Conservation (phyloP, 768 basidiomycete genomes). For the Termitomyces sp. region DNA sequence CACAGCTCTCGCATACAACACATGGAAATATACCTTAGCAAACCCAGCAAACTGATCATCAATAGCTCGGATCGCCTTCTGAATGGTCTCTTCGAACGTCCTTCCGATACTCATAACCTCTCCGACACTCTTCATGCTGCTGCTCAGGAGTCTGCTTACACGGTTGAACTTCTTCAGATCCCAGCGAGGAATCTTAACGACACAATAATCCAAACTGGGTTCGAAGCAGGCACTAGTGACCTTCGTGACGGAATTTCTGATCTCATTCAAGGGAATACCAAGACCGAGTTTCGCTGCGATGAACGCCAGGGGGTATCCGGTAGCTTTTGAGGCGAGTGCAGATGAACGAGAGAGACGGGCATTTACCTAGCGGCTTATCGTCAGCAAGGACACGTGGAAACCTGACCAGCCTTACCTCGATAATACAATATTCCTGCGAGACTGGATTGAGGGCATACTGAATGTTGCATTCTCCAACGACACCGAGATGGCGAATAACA, state of each 20-base stretch:
- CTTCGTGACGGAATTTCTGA: conserved; percentile 96
- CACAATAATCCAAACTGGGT: conserved; percentile 94
- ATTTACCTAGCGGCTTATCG: conserved; percentile 52
- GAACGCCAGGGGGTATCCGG: conserved; percentile 96
- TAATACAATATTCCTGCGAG: conserved; percentile 97
- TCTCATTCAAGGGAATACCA: conserved; percentile 95
- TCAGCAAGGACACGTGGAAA: neutral
- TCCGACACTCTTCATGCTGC: conserved; percentile 98
- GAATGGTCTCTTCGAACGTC: conserved; percentile 98
- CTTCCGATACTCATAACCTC: conserved; percentile 99
- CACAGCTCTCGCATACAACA: neutral
- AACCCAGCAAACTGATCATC: conserved; percentile 96
- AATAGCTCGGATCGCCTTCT: conserved; percentile 96
- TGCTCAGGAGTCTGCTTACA: conserved; percentile 87
- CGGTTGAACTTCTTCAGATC: conserved; percentile 97
- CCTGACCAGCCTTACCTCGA: conserved; percentile 58
- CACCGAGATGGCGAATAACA: conserved; percentile 97
- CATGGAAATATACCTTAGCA: conserved; percentile 54
- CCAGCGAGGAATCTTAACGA: conserved; percentile 99
- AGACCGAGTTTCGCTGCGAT: conserved; percentile 98
- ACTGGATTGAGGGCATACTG: conserved; percentile 96
- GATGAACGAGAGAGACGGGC: conserved; percentile 98
- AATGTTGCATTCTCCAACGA: conserved; percentile 98
- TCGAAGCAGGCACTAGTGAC: conserved; percentile 98
- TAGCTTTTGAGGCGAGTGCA: conserved; percentile 96